Percentiles rank a stretch among this genome's conserved stretches.
These are phyloP conservation scores for Debaryomyces nepalensis DNA, from an alignment of 1,139 yeast genomes.

Conservation along the genomic window DNA sequence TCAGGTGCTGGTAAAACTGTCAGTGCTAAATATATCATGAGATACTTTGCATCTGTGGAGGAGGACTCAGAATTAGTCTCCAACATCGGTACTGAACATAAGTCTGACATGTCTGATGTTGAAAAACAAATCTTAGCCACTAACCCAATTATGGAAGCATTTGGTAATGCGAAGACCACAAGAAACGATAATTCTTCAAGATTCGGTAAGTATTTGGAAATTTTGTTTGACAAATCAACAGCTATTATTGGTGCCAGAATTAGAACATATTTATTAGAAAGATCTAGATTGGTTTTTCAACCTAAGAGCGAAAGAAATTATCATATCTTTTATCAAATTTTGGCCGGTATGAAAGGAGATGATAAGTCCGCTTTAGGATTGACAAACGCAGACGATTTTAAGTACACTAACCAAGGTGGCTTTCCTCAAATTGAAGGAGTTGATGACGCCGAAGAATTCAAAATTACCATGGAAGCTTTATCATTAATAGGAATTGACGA, in stretches of 20 bases:
- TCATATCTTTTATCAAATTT: slow-evolving; percentile 91
- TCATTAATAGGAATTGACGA: slow-evolving; percentile 72
- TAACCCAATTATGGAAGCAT: slow-evolving; percentile 97
- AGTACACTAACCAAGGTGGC: slow-evolving; percentile 92
- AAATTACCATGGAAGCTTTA: slow-evolving; percentile 75
- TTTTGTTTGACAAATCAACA: slow-evolving; percentile 72
- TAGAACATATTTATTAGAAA: slow-evolving; percentile 88
- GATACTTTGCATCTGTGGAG: slow-evolving; percentile 95
- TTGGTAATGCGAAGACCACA: slow-evolving; percentile 97
- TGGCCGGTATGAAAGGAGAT: slow-evolving; percentile 73
- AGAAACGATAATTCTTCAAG: slow-evolving; percentile 97
- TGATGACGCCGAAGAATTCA: slow-evolving; percentile 81
- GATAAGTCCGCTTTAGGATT: slow-evolving; percentile 65
- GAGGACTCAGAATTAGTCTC: slow-evolving; percentile 50
- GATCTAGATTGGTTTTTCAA: slow-evolving; percentile 93
- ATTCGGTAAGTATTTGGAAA: slow-evolving; percentile 94
- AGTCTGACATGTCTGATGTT: slow-evolving; percentile 83
- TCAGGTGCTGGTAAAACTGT: slow-evolving; percentile 99
- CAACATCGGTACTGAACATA: slow-evolving; percentile 47
- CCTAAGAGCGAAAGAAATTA: slow-evolving; percentile 89
- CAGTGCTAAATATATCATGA: slow-evolving; percentile 95
- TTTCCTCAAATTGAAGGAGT: slow-evolving; percentile 72
- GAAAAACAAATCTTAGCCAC: slow-evolving; percentile 96
- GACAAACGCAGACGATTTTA: slow-evolving; percentile 67
- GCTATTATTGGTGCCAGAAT: slow-evolving; percentile 93